Percentiles rank a stretch among this genome's conserved stretches.
These are phyloP conservation scores for Coniochaeta ligniaria DNA, from an alignment of 2,329 filamentous ascomycete genomes.

Conservation along the genomic window DNA sequence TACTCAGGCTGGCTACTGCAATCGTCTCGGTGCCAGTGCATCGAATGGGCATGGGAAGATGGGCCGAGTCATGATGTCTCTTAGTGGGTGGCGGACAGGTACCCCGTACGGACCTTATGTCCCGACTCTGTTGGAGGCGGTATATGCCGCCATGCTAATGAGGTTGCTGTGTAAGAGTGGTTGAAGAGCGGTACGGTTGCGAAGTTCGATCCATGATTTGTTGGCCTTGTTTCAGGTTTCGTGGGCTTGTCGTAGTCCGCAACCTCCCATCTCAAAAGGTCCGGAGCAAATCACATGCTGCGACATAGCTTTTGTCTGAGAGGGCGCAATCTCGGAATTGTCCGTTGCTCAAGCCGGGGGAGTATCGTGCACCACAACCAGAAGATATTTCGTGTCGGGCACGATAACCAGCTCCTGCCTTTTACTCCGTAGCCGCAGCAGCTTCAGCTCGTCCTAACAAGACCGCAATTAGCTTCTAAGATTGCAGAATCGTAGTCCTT, in stretches of 20 bases:
- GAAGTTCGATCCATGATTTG: neutral
- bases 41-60: neutral
- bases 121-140: neutral
- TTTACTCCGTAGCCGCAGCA: constrained; percentile 71
- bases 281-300: neutral
- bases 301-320: neutral
- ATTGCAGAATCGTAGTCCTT: constrained; percentile 6
- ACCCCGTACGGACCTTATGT: neutral
- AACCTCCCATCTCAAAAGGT: neutral
- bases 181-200: neutral
- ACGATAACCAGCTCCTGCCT: constrained; percentile 81
- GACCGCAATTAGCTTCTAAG: neutral
- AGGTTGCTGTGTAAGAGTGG: neutral
- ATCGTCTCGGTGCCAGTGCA: neutral
- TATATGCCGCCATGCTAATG: neutral
- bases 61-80: neutral
- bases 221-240: neutral
- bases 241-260: neutral
- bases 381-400: constrained; percentile 70
- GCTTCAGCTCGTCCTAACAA: constrained; percentile 63
- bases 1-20: neutral
- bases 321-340: neutral
- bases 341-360: constrained; percentile 47
- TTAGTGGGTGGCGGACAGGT: neutral
- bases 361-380: constrained; percentile 78